Conservation (phyloP, 345 rosid species). For the Salix brachista region DNA sequence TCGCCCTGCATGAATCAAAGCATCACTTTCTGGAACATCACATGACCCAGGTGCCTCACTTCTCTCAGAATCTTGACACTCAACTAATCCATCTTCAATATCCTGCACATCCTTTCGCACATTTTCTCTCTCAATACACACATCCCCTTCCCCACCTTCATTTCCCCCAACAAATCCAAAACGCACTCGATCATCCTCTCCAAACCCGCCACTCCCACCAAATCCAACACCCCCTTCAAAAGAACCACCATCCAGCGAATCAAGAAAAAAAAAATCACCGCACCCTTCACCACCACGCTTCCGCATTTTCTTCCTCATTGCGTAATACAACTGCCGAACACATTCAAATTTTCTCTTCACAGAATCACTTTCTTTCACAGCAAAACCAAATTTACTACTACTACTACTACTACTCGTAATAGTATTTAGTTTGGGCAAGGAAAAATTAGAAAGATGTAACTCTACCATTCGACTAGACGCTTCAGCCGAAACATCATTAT, state of each 20-base stretch:
- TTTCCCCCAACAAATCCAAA: slow-evolving; percentile 4
- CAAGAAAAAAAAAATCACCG: background rate
- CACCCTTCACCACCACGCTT: background rate
- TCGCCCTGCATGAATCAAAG: slow-evolving; percentile 17
- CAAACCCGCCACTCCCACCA: background rate
- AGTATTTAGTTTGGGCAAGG: too few species aligned
- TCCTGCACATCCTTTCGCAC: too few species aligned
- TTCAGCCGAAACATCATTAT: slow-evolving; percentile 69
- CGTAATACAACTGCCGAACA: slow-evolving; percentile 23
- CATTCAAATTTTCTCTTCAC: slow-evolving; percentile 65
- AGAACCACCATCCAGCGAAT: background rate
- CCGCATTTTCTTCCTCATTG: slow-evolving; percentile 12
- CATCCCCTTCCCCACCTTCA: background rate
- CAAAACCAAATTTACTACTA: slow-evolving; percentile 39
- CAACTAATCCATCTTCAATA: background rate
- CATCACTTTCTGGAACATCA: background rate
- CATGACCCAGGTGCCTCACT: background rate
- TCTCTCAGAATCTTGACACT: background rate
- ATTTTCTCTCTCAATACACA: background rate
- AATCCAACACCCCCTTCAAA: background rate
- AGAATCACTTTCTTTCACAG: slow-evolving; percentile 39
- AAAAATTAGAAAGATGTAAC: slow-evolving; percentile 30
- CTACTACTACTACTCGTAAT: slow-evolving; percentile 3
- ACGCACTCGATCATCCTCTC: background rate
- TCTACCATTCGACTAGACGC: slow-evolving; percentile 74